Evolutionary conservation across 2,329 filamentous ascomycete species (phyloP).

Genomic region (Aureobasidium musti): DNA sequence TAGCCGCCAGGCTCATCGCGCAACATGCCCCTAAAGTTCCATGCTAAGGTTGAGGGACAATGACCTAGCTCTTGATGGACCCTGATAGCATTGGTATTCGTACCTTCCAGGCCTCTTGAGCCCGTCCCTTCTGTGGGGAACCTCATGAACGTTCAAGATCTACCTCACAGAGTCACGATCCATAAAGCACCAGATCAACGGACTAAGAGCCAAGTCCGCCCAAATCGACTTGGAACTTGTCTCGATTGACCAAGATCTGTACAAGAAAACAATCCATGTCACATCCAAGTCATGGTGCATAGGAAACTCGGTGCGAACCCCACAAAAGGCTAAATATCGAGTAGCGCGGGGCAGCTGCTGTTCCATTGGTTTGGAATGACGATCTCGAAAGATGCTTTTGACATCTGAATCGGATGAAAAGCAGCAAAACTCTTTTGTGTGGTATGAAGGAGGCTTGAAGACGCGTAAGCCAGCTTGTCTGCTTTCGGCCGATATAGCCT

Average conservation of each 20-base stretch:
- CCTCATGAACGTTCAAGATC: background rate
- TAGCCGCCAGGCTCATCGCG: background rate
- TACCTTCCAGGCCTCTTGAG: background rate
- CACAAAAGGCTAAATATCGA: constrained; percentile 1
- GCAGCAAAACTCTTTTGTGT: background rate
- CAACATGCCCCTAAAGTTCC: background rate
- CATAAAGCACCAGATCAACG: background rate
- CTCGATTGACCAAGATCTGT: too few relatives aligned
- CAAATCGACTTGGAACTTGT: background rate
- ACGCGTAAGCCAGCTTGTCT: constrained; percentile 24
- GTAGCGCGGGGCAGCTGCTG: background rate
- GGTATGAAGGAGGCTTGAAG: constrained; percentile 3
- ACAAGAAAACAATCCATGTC: background rate
- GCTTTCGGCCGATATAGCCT: background rate
- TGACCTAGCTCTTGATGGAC: background rate
- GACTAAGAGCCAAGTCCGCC: background rate
- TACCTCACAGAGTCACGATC: background rate
- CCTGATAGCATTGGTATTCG: background rate
- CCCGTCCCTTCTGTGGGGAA: background rate
- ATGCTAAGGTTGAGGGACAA: background rate
- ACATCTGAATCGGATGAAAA: constrained; percentile 6
- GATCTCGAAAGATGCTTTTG: constrained; percentile 1
- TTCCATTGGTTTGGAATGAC: background rate
- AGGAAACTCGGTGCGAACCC: background rate
- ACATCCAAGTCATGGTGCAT: constrained; percentile 4